Base-by-base conservation (phyloP, 306 rosid species). In the Arachis hypogaea region DNA sequence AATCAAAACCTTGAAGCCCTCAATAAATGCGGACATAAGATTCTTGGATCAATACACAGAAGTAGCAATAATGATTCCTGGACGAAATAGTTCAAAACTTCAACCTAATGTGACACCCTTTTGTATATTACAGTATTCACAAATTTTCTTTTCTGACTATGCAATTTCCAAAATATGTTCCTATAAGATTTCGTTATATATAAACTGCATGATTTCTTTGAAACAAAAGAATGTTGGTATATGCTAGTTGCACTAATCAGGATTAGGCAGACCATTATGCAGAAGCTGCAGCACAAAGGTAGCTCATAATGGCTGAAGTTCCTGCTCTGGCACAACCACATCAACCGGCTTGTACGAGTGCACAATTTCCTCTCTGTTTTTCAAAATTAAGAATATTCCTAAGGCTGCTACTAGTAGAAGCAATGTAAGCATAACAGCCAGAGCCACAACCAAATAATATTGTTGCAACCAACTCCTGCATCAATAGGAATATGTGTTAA, bases 281-380 rank as follows among this genome's bases (percentile, higher is more conserved):
- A 66, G 73, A 47, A 74, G 38, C 62, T 72, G 38, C 58, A 7
- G 71, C 82, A 50, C 58, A 74, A 41, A 9, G 9, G 58, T 14
- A 36, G 75, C 85, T 92, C 81, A 89, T 42, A 94, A 68, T 8
- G 98, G 92, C 80, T 89, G 99, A 67, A 95, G 99, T 79, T 95
- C 99, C 75, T 92, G 96, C 87, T 95, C 99, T 1, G 88, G 86
- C 67, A 43, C 84, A 49, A 77, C 86, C 36, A 40, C 87, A 73
- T 85, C 54, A 62, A 94, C 93, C 5, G 96, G 96, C 87, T 86
- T 87, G 80, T 95, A 95, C 7, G 84, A 63, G 78, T 78, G 86
- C 80, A 73, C 62, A 1, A 73, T 28, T 73, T 77, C 82, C 61
- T 84, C 91, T 60, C 85, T 84, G 43, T 74, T 77, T 81, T 86